Percentiles rank a stretch among this genome's conserved stretches.
phyloP scores from a whole-genome alignment of 352 stramenopile genomes.

The Phytophthora idaei region DNA sequence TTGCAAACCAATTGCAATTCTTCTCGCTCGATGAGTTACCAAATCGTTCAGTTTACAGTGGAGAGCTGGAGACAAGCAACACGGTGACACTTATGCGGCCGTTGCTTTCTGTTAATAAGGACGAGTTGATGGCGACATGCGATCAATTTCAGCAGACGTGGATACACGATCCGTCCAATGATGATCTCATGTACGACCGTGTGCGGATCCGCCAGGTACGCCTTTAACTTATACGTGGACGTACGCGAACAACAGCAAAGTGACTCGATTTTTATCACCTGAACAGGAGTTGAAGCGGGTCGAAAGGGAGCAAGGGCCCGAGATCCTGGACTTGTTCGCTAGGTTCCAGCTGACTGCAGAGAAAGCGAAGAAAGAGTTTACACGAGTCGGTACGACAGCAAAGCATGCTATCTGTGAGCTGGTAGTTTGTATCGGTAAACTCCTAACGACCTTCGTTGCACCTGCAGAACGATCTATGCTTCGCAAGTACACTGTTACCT shows the following conservation, averaged over 20 bases:
- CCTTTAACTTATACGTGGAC: neutral
- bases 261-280: neutral
- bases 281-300: conserved; percentile 58
- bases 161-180: conserved; percentile 87
- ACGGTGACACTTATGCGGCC: conserved; percentile 56
- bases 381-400: conserved; percentile 34
- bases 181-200: conserved; percentile 76
- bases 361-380: conserved; percentile 61
- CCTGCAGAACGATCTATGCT: conserved; percentile 59
- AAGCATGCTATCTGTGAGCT: neutral
- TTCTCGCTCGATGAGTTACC: conserved; percentile 14
- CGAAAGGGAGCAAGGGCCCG: conserved; percentile 41
- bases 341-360: conserved; percentile 52
- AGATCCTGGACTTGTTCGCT: conserved; percentile 50
- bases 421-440: neutral
- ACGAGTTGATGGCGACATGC: conserved; percentile 70
- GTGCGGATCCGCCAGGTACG: conserved; percentile 83
- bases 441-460: conserved; percentile 12
- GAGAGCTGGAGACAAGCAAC: conserved; percentile 7
- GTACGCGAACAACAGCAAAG: neutral
- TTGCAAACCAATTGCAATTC: conserved; percentile 45
- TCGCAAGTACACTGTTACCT: conserved; percentile 45
- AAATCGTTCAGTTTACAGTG: neutral
- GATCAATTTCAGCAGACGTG: conserved; percentile 71
- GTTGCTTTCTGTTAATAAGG: conserved; percentile 65